Conservation (phyloP, 768 basidiomycete genomes). For the Clavulina sp. region DNA sequence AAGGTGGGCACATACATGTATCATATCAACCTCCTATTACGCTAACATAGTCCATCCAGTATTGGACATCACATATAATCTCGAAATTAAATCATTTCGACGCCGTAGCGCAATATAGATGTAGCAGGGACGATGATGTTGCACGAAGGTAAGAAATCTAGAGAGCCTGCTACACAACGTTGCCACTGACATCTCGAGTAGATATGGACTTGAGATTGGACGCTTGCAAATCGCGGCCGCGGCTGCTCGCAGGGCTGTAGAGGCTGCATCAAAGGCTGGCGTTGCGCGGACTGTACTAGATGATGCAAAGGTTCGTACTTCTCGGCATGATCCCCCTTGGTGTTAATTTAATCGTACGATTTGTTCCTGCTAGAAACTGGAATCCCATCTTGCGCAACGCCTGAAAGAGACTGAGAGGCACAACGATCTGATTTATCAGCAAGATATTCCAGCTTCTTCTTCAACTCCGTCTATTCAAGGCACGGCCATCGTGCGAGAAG, state of each 20-base stretch:
- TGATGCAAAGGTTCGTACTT: slow-evolving; percentile 55
- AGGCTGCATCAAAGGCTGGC: slow-evolving; percentile 42
- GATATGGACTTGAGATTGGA: slow-evolving; percentile 79
- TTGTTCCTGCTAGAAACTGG: no score
- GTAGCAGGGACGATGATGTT: slow-evolving; percentile 73
- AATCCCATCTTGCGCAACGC: no score
- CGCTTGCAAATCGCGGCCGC: slow-evolving; percentile 51
- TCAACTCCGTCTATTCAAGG: slow-evolving; percentile 47
- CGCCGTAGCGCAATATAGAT: slow-evolving; percentile 76
- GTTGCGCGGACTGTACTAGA: slow-evolving; percentile 47
- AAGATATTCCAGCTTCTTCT: slow-evolving; percentile 59
- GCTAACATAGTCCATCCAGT: slow-evolving; percentile 24
- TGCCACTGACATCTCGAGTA: slow-evolving; percentile 15
- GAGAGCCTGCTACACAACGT: neutral
- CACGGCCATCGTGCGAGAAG: slow-evolving; percentile 46
- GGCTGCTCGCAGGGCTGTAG: slow-evolving; percentile 53
- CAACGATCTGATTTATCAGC: slow-evolving; percentile 91
- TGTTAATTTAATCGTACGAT: no score
- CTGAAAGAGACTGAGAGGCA: slow-evolving; percentile 64
- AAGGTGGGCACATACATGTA: slow-evolving; percentile 2
- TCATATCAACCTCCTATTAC: neutral
- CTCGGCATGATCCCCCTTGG: no score
- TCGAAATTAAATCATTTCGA: slow-evolving; percentile 73
- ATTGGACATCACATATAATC: slow-evolving; percentile 66
- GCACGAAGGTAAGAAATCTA: slow-evolving; percentile 28